Base-by-base conservation (phyloP, 2,329 filamentous ascomycete genomes). In the Neonectria sp. region DNA sequence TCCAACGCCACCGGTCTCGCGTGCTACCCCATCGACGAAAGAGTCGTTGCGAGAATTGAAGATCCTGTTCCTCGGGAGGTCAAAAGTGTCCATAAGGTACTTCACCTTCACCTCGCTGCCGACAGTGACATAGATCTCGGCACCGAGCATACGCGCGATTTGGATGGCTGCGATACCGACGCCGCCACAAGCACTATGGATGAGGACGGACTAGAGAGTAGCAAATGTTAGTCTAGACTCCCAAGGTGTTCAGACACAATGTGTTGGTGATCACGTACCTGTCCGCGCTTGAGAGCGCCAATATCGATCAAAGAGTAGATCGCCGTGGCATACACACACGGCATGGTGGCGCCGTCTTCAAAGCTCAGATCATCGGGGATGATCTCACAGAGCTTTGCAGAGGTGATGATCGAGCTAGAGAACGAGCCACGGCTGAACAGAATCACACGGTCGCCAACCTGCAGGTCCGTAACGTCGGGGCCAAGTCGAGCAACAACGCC, bases 61-160 rank as follows among this genome's bases (percentile, higher is more conserved):
- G 40, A 85, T 81, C 33, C 75, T 76, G 6, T 73, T 65, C 17
- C 65, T 63, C 0, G 77, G 76, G 12, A 85, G 77, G 0, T 68
- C 73, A 63, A 78, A 82, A 2, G 60, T 68, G 1, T 70, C 68
- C 24, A 70, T 71, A 2, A 85, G 70, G 12, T 81, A 75, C 4
- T 76, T 58, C 2, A 66, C 67, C 68, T 86, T 85, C 11, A 80
- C 78, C 3, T 78, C 69, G 12, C 69, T 78, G n/a, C 79, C 75
- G 5, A 82, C 81, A 0, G 82, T 84, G 2, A 69, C 72, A 60
- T 76, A 83, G 12, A 85, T 75, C 25, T 81, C 75, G 1, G 80
- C 79, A 3, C 77, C 79, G 0, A 75, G 60, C 68, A 75, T 72
- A 21, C 72, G 70, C 2, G 72, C 73, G 29, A 82, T 57, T 48